Evolutionary conservation across 2,329 filamentous ascomycete species (phyloP).

Genomic region (Epicoccum sorghinum): DNA sequence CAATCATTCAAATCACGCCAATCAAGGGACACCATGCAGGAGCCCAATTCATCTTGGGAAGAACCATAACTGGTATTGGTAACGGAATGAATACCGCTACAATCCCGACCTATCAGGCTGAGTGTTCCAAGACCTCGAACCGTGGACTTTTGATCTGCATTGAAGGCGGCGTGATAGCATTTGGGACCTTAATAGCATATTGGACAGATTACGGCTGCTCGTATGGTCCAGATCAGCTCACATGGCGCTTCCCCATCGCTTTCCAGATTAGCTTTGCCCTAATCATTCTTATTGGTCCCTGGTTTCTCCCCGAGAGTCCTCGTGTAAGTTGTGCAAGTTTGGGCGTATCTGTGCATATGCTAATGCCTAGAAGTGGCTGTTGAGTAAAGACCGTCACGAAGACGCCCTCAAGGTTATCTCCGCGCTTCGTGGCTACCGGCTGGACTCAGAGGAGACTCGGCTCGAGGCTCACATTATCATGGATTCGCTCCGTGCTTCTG

Average conservation of each 20-base stretch:
- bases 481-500: slow-evolving; percentile 58
- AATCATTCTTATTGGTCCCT: slow-evolving; percentile 63
- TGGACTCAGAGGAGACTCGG: slow-evolving; percentile 63
- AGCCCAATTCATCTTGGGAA: slow-evolving; percentile 60
- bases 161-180: slow-evolving; percentile 59
- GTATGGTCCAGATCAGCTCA: slow-evolving; percentile 38
- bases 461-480: slow-evolving; percentile 69
- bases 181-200: slow-evolving; percentile 59
- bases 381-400: slow-evolving; percentile 67
- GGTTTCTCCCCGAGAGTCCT: slow-evolving; percentile 67
- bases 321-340: slow-evolving; percentile 40
- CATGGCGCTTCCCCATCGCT: slow-evolving; percentile 61
- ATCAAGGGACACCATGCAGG: slow-evolving; percentile 44
- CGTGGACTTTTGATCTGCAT: slow-evolving; percentile 67
- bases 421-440: slow-evolving; percentile 54
- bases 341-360: neutral
- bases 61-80: slow-evolving; percentile 59
- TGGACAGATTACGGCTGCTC: slow-evolving; percentile 51
- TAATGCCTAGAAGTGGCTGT: slow-evolving; percentile 56
- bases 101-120: slow-evolving; percentile 61
- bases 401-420: slow-evolving; percentile 63
- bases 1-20: slow-evolving; percentile 48
- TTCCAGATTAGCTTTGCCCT: slow-evolving; percentile 60
- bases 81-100: slow-evolving; percentile 64
- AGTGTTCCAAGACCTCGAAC: slow-evolving; percentile 61